Evolutionary conservation across 371 early-diverging fungal genomes (phyloP), one percentile per base, ranked within the genome.

Genomic region (Mortierella polycephala): DNA sequence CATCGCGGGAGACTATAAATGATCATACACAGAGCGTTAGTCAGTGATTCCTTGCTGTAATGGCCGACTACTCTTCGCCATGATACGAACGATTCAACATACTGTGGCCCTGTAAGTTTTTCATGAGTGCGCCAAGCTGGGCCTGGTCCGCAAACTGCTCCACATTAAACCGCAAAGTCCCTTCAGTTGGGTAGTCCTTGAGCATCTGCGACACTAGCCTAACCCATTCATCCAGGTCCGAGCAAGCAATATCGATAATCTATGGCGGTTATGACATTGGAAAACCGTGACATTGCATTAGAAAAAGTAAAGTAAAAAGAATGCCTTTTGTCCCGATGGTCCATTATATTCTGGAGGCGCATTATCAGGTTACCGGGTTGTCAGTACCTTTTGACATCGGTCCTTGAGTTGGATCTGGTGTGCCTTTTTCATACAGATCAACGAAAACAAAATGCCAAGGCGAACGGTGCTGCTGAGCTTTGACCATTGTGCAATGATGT

Each of bases 161-260:
- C n/a, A 80, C 70, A 30, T 80, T 74, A 62, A 81, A 75, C 23
- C 71, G 71, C 11, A 81, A 45, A 1, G 62, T 68, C 23, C 72
- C 81, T 16, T 74, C 68, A 18, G 49, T 71, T 39, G 75, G 75
- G 37, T 71, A 81, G 44, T 75, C 69, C 60, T 71, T 71, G 47
- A 81, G 65, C 57, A 75, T 75, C 60, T 71, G 71, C 3, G 75
- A 71, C 1, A 81, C 66, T 11, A 81, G 57, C 11, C 69, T 62
- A 8, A 75, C 75, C 81, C 81, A 81, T 13, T 81, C 81, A 45
- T 81, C 81, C 6, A 75, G 64, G 41, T 81, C 81, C 3, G 67
- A 57, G 50, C 70, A 74, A 6, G 67, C 75, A 44, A 60, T 54
- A 37, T 74, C 71, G 37, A 81, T 74, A 20, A 81, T 57, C 81